Evolutionary conservation across 2,329 filamentous ascomycete species (phyloP), one percentile per base, ranked within the genome.

Genomic region (Fusarium pseudonygamai): DNA sequence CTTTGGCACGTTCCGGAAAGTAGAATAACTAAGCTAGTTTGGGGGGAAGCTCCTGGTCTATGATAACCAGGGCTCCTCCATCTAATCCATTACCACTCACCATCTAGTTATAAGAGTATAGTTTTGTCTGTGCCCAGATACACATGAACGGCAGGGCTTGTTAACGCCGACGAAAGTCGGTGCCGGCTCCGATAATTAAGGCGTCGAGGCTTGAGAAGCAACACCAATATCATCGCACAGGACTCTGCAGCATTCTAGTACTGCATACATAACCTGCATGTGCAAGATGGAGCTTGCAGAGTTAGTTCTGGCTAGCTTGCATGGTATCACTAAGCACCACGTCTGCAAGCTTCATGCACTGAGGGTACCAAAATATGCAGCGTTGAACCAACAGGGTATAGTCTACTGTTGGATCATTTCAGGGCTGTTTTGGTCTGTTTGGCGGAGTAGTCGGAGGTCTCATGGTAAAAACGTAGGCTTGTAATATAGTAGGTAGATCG

Each of bases 191-290:
- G 36, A 62, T 59, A 56, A 39, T 58, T 20, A 63, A 34, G 47
- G 39, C 16, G 43, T 55, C 52, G 55, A 64, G 64, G 60, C 53
- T 70, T 67, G 63, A 73, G 62, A 46, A 66, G 59, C 63, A 65
- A 71, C 57, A 64, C 46, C 72, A 39, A 73, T 71, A 74, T 74
- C 71, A 73, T 65, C 57, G 52, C 60, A 72, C 53, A 71, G 58
- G 50, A 66, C 47, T 57, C 40, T 60, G 45, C 62, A 73, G 61
- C 61, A 52, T 65, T 60, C 59, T 66, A 53, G 24, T 53, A 53
- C 34, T 18, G 24, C 34, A 53, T 39, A 39, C 34, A 53, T 28
- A 72, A 42, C 43, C 39, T 71, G 70, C 60, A 72, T 74, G 46
- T 64, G 53, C 47, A 72, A 60, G 28, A 57, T 59, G 55, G 71